phyloP scores from a whole-genome alignment of 108 stramenopile species.

The Skeletonema menzelii region DNA sequence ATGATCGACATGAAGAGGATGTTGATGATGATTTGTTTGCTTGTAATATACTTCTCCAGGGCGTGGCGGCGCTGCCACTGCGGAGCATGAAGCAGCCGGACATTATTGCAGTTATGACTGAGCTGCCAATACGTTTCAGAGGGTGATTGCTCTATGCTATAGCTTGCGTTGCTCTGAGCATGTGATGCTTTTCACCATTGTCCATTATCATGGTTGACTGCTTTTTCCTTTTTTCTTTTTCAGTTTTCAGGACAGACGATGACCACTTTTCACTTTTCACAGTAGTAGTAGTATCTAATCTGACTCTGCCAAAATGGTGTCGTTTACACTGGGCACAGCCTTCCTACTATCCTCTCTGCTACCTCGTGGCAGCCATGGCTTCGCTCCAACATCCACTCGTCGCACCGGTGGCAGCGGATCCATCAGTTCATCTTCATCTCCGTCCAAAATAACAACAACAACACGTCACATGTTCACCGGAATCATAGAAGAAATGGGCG shows the following conservation, averaged over 20 bases:
- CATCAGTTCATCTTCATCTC: not conserved
- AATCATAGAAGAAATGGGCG: slow-evolving; percentile 98
- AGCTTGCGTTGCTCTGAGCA: not conserved
- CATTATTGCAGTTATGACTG: not conserved
- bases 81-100: not conserved
- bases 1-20: not conserved
- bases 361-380: not conserved
- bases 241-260: too few relatives aligned
- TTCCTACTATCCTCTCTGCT: not conserved
- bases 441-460: not conserved
- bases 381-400: not conserved
- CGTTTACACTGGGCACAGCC: not conserved
- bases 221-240: too few relatives aligned
- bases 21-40: not conserved
- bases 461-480: slow-evolving; percentile 92
- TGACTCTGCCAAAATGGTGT: not conserved
- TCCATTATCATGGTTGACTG: too few relatives aligned
- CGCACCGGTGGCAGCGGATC: not conserved
- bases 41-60: not conserved
- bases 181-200: not conserved
- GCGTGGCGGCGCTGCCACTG: not conserved
- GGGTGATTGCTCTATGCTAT: not conserved
- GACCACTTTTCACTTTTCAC: not conserved
- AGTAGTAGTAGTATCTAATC: too few relatives aligned
- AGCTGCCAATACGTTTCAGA: not conserved